Conservation (phyloP, 129 eudicot species). For the Tanacetum coccineum region DNA sequence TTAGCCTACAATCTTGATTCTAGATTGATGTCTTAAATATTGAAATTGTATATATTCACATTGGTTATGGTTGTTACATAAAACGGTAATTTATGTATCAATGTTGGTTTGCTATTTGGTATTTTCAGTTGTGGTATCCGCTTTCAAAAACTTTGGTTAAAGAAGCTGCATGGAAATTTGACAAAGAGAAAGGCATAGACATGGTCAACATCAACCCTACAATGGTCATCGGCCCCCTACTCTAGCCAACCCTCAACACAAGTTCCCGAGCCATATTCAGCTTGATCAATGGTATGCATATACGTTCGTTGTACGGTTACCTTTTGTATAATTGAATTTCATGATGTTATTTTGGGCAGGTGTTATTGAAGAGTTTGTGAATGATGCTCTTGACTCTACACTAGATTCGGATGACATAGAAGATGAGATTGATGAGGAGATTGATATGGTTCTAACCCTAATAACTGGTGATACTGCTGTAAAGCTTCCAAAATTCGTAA, state of each 20-base stretch:
- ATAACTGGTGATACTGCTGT: conserved; percentile 96
- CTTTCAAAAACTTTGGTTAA: conserved; percentile 71
- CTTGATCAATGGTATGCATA: conserved; percentile 50
- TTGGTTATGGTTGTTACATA: no score
- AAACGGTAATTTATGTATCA: no score
- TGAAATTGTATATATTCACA: no score
- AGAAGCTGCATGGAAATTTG: conserved; percentile 74
- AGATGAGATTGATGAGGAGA: conserved; percentile 58
- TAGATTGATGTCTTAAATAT: no score
- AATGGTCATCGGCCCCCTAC: conserved; percentile 58
- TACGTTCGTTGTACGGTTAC: background rate
- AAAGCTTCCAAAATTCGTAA: conserved; percentile 74
- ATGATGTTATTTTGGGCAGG: no score
- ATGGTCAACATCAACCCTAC: conserved; percentile 68
- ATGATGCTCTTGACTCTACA: no score
- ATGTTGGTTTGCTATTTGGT: background rate
- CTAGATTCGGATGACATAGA: no score
- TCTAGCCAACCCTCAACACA: conserved; percentile 62
- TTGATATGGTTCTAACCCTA: conserved; percentile 88
- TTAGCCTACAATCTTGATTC: no score
- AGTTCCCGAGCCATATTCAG: conserved; percentile 43
- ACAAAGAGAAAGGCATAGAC: conserved; percentile 53
- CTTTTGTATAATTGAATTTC: no score
- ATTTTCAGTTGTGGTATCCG: conserved; percentile 56
- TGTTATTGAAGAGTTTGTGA: no score